phyloP scores from a whole-genome alignment of 2,329 filamentous ascomycete genomes.

The Macroventuria anomochaeta region DNA sequence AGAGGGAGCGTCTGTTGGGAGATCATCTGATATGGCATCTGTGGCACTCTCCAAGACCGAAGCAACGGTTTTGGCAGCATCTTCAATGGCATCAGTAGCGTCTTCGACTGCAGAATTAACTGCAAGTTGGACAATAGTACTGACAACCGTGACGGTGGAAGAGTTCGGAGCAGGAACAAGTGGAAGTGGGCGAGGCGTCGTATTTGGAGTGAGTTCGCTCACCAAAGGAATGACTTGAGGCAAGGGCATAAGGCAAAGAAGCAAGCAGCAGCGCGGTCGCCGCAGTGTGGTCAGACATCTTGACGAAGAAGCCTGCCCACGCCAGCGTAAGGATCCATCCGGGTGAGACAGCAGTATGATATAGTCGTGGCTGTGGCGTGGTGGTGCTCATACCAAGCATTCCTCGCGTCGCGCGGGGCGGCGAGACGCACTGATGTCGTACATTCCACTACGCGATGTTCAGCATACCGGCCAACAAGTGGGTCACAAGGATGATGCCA shows the following conservation, averaged over 20 bases:
- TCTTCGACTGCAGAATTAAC: constrained; percentile 1
- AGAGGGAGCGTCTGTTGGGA: not conserved
- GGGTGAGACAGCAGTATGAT: constrained; percentile 18
- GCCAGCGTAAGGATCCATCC: constrained; percentile 13
- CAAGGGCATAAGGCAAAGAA: constrained; percentile 21
- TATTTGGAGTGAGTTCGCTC: not conserved
- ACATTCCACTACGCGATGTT: constrained; percentile 25
- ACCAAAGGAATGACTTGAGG: constrained; percentile 14
- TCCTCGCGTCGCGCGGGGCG: constrained; percentile 21
- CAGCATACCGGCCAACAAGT: constrained; percentile 14
- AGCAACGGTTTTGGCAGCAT: not conserved
- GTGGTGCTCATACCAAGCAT: constrained; percentile 17
- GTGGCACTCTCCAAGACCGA: constrained; percentile 1
- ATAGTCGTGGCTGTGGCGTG: constrained; percentile 13
- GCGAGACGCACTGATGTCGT: constrained; percentile 11
- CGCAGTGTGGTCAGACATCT: constrained; percentile 24
- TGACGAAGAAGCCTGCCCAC: constrained; percentile 22
- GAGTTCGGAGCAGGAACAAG: not conserved
- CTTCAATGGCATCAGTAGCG: constrained; percentile 3
- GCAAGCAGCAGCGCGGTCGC: constrained; percentile 25
- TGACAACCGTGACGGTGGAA: constrained; percentile 9
- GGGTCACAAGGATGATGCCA: constrained; percentile 20
- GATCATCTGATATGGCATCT: not conserved
- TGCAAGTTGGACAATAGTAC: constrained; percentile 5
- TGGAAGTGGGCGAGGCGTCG: constrained; percentile 9